phyloP scores from a whole-genome alignment of 192 early-diverging fungal genomes.

The Mortierella claussenii region DNA sequence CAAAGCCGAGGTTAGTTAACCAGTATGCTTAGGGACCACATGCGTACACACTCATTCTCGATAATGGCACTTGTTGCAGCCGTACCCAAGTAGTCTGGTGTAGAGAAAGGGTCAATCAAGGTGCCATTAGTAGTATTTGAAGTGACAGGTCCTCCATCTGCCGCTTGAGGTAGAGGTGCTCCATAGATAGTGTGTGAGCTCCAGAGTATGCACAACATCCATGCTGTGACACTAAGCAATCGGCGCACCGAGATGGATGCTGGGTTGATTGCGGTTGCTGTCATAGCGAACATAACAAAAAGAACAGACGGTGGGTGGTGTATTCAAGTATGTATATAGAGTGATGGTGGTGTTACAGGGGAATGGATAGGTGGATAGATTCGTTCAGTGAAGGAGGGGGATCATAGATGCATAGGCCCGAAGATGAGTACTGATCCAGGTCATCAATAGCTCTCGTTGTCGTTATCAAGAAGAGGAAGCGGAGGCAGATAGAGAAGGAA shows the following conservation, averaged over 20 bases:
- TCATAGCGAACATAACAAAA: not conserved
- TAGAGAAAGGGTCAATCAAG: slow-evolving; percentile 30
- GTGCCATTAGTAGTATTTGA: not conserved
- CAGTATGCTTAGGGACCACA: too few relatives aligned
- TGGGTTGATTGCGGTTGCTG: not conserved
- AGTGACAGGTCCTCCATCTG: not conserved
- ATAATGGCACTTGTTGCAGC: too few relatives aligned
- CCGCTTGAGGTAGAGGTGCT: slow-evolving; percentile 15
- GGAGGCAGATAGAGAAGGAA: not conserved
- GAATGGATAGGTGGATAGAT: not conserved
- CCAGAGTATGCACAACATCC: slow-evolving; percentile 12
- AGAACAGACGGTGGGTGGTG: not conserved
- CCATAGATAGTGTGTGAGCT: slow-evolving; percentile 2
- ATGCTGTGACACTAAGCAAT: not conserved
- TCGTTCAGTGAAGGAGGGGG: too few relatives aligned
- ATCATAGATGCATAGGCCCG: too few relatives aligned
- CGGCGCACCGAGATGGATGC: not conserved
- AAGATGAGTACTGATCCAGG: too few relatives aligned
- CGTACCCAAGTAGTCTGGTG: slow-evolving; percentile 38
- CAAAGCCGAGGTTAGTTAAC: not conserved
- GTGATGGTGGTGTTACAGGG: not conserved
- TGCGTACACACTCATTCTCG: too few relatives aligned
- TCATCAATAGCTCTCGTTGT: not conserved
- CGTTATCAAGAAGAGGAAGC: not conserved
- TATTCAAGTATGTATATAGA: not conserved